Base-by-base conservation (phyloP, 2,329 filamentous ascomycete genomes). In the Aspergillus hiratsukae region DNA sequence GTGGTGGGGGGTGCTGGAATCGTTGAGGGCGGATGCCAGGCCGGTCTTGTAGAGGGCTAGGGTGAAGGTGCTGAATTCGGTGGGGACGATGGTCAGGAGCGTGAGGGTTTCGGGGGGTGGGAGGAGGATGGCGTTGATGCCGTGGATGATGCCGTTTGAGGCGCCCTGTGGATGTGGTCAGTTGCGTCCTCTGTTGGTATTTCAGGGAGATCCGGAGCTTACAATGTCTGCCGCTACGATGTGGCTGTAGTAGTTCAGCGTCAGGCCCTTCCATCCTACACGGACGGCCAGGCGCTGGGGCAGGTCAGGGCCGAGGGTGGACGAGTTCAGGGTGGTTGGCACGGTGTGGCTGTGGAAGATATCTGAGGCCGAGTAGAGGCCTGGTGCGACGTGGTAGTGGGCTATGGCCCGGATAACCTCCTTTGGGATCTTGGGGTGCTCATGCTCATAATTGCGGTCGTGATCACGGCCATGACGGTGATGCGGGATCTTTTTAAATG, bases 101-200 rank as follows among this genome's bases (percentile, higher is more conserved):
- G 83, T 80, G 53, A 84, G 78, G 46, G 84, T 78, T 27, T 78
- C 76, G 1, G 89, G 87, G 0, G 91, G 92, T 3, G 91, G 91
- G 8, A 93, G 66, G n/a, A 96, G 81, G 54, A 94, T 78, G 59
- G 78, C 80, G 75, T 91, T 84, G 53, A 96, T 76, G 48, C 83
- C 88, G 72, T 96, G 91, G 61, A 95, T 84, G 41, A 94, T 80
- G 45, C 92, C 91, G 68, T 96, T 96, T 59, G 83, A 87, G 43
- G 85, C 87, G 68, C 83, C 81, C 86, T 88, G 37, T 48, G 21
- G 23, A 49, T 49, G 51, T 19, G 1, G 50, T 29, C 7, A 29
- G 28, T 17, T 61, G 54, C 55, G 48, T 51, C 17, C n/a, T 48
- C 27, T 49, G 17, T 4, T 45, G 35, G 9, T 28, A 40, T 23